Evolutionary conservation across 345 rosid genomes (phyloP).

Genomic region (Acer saccharum): DNA sequence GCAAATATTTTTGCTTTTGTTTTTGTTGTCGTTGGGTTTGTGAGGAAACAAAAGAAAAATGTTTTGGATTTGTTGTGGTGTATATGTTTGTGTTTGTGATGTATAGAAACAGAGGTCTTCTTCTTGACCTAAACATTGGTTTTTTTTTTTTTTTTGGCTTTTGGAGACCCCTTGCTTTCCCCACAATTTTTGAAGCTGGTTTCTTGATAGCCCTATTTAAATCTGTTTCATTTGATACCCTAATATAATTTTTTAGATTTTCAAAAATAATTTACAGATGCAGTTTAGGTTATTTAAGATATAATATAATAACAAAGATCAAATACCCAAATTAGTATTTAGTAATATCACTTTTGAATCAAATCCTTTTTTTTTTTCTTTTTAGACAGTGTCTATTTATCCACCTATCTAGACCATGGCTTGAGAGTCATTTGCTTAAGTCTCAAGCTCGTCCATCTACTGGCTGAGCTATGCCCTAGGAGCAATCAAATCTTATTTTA

Average conservation of each 20-base stretch:
- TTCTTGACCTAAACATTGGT: slow-evolving; percentile 17
- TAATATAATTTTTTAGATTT: no score
- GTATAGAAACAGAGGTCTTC: slow-evolving; percentile 29
- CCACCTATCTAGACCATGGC: no score
- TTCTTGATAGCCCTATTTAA: background rate
- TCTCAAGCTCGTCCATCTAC: no score
- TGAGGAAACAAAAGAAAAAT: slow-evolving; percentile 25
- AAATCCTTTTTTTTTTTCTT: no score
- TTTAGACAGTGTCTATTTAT: no score
- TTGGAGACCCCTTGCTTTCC: background rate
- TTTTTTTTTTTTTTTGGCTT: background rate
- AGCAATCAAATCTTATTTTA: no score
- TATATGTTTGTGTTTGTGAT: slow-evolving; percentile 11
- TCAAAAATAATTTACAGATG: no score
- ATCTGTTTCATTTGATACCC: background rate
- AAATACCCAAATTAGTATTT: background rate
- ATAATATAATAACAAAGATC: background rate
- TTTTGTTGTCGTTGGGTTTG: background rate
- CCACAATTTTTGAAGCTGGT: background rate
- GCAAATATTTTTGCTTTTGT: background rate
- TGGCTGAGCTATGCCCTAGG: no score
- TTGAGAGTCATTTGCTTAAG: no score
- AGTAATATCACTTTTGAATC: no score
- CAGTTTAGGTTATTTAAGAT: no score
- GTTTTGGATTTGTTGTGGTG: slow-evolving; percentile 13